Evolutionary conservation across 2,329 filamentous ascomycete species (phyloP).

Genomic region (Hypoxylon sp.): DNA sequence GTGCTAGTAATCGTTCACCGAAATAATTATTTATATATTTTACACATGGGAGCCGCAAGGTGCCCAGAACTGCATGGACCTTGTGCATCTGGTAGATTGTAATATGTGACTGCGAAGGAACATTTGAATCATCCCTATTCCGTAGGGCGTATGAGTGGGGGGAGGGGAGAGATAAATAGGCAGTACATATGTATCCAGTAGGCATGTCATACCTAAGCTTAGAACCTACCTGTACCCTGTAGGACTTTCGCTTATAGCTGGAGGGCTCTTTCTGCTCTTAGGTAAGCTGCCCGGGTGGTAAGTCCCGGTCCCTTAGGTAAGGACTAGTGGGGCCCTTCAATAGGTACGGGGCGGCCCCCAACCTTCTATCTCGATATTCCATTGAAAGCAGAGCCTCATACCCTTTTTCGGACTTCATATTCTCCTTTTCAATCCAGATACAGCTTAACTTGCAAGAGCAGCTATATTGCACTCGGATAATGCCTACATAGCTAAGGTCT

Average conservation of each 20-base stretch:
- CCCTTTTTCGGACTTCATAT: not conserved
- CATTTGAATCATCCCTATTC: not conserved
- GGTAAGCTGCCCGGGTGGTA: not conserved
- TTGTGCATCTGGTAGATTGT: not conserved
- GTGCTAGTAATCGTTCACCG: not conserved
- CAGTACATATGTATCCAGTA: not conserved
- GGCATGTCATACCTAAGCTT: not conserved
- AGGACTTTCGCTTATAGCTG: not conserved
- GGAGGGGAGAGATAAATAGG: too few species aligned
- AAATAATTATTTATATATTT: not conserved
- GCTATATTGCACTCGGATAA: not conserved
- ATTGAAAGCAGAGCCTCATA: constrained; percentile 4
- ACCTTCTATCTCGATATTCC: too few species aligned
- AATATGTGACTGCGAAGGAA: not conserved
- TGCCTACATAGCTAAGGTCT: not conserved
- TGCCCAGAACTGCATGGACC: not conserved
- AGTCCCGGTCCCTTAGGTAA: not conserved
- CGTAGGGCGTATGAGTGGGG: not conserved
- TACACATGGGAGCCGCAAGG: not conserved
- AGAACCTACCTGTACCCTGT: not conserved
- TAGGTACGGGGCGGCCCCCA: too few species aligned
- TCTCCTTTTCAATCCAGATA: not conserved
- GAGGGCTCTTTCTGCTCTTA: not conserved
- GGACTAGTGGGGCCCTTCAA: too few species aligned
- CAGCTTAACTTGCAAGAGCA: not conserved